Conservation (phyloP, 306 rosid genomes). For the Vicia faba region DNA sequence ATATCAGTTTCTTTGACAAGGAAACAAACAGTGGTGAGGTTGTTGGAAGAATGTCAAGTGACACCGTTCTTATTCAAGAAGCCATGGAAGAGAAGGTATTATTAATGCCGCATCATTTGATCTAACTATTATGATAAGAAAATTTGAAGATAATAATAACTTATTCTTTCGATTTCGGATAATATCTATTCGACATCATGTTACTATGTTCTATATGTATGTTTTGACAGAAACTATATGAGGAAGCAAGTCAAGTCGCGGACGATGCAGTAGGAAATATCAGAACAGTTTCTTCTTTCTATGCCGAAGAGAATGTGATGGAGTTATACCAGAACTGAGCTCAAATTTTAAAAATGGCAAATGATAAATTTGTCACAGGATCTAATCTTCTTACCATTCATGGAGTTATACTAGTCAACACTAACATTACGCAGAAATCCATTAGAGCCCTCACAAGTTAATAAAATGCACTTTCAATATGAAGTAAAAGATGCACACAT, state of each 20-base stretch:
- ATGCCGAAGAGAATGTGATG: conserved; percentile 88
- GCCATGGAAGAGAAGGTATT: conserved; percentile 90
- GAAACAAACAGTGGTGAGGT: conserved; percentile 73
- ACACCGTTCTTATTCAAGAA: conserved; percentile 84
- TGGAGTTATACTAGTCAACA: neutral
- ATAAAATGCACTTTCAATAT: neutral
- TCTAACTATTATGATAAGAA: conserved; percentile 7
- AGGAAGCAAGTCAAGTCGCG: conserved; percentile 84
- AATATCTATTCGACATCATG: neutral
- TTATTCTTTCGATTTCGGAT: conserved; percentile 17
- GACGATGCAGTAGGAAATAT: conserved; percentile 81
- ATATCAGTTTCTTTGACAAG: conserved; percentile 68
- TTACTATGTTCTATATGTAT: conserved; percentile 8
- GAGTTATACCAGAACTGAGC: conserved; percentile 55
- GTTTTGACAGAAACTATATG: conserved; percentile 61
- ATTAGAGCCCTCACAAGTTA: neutral
- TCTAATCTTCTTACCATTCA: neutral
- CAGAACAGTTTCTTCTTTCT: conserved; percentile 76
- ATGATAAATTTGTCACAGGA: neutral
- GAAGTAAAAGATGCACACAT: neutral
- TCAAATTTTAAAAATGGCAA: too few species aligned
- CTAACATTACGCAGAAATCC: too few species aligned
- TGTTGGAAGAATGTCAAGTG: conserved; percentile 81
- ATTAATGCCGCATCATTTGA: conserved; percentile 12
- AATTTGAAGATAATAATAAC: neutral